Conservation (phyloP, 148 eudicot genomes). For the Amaranthus hypochondriacus region DNA sequence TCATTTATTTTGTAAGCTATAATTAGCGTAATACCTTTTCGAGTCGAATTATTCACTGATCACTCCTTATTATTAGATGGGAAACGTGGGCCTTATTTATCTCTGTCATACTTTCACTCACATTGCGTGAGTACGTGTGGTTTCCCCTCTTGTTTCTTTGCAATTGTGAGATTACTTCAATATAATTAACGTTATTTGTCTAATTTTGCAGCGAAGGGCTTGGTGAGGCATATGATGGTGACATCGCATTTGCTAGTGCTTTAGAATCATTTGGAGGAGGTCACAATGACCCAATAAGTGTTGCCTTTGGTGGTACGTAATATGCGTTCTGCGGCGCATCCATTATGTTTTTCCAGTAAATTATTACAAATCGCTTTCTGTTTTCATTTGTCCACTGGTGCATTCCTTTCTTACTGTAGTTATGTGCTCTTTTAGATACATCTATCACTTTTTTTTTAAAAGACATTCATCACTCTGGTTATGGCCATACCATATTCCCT, state of each 20-base stretch:
- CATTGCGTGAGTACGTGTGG: too few relatives aligned
- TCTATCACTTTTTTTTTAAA: too few relatives aligned
- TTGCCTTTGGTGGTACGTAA: constrained; percentile 91
- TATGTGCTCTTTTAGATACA: not conserved
- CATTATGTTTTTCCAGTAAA: not conserved
- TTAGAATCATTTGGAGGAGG: constrained; percentile 97
- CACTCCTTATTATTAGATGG: too few relatives aligned
- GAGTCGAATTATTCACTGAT: too few relatives aligned
- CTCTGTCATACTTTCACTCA: too few relatives aligned
- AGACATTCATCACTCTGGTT: not conserved
- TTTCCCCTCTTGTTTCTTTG: too few relatives aligned
- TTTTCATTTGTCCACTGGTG: not conserved
- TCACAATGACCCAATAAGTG: constrained; percentile 97
- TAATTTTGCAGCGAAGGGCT: constrained; percentile 79
- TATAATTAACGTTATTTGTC: constrained; percentile 10
- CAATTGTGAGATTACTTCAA: not conserved
- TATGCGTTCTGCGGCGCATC: not conserved
- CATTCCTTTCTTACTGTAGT: not conserved
- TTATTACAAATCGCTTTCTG: not conserved
- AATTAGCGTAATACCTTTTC: too few relatives aligned
- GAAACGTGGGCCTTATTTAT: too few relatives aligned
- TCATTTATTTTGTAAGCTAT: too few relatives aligned
- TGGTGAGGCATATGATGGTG: constrained; percentile 98
- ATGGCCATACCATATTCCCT: not conserved
- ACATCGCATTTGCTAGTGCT: constrained; percentile 95